Percentiles rank a stretch among this genome's conserved stretches.
phyloP scores from a whole-genome alignment of 176 grass and related monocot genomes.

The Oryza longistaminata region DNA sequence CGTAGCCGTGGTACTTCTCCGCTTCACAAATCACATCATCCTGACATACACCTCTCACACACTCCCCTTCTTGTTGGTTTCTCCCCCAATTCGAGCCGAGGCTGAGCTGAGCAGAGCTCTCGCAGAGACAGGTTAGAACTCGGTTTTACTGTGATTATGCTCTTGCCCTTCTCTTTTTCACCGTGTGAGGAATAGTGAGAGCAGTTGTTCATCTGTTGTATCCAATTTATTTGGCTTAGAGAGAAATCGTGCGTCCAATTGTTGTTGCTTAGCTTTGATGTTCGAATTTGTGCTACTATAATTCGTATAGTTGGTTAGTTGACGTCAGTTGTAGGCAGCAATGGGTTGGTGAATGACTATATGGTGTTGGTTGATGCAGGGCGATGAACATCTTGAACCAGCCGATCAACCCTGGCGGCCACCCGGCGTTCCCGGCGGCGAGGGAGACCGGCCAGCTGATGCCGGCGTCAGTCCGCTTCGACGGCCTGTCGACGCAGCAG shows the following conservation, averaged over 20 bases:
- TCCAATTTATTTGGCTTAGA: not conserved
- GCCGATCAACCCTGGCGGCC: conserved; percentile 49
- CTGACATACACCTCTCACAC: not conserved
- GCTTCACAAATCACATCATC: conserved; percentile 7
- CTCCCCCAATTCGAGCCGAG: not conserved
- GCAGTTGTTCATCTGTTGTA: no score
- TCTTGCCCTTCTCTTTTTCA: not conserved
- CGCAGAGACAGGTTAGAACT: not conserved
- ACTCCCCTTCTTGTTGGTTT: not conserved
- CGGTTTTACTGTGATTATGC: not conserved
- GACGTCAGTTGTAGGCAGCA: not conserved
- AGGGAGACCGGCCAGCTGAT: conserved; percentile 33
- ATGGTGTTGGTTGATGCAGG: not conserved
- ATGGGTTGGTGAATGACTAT: not conserved
- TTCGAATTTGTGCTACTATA: no score
- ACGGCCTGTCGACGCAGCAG: conserved; percentile 24
- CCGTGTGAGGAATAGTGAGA: not conserved
- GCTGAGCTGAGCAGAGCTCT: not conserved
- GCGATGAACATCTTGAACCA: conserved; percentile 86
- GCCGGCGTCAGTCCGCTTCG: conserved; percentile 48
- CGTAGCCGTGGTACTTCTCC: not conserved
- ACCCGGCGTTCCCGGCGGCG: conserved; percentile 47
- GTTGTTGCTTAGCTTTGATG: not conserved
- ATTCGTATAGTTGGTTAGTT: not conserved
- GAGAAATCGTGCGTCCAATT: not conserved